Conservation (phyloP, 768 basidiomycete species). For the Fomitopsis serialis region DNA sequence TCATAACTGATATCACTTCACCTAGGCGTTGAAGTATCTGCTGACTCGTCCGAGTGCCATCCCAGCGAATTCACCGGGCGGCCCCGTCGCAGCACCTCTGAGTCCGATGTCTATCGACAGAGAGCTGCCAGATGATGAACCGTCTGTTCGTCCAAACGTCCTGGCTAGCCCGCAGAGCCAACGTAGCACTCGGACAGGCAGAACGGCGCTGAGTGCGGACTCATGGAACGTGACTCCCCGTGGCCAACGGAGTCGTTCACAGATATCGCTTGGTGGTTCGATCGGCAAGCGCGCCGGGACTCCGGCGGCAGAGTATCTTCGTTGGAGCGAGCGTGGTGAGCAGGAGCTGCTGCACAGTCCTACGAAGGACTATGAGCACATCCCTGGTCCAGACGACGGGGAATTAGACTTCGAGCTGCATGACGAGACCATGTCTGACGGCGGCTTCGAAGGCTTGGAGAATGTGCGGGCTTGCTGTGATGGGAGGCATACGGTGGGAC, state of each 20-base stretch:
- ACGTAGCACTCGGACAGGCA: constrained; percentile 57
- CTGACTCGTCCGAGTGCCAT: constrained; percentile 60
- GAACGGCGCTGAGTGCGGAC: constrained; percentile 41
- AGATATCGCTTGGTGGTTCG: constrained; percentile 68
- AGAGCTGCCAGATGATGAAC: constrained; percentile 38
- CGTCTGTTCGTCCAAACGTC: constrained; percentile 41
- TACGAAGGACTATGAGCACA: constrained; percentile 43
- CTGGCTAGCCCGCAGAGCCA: constrained; percentile 70
- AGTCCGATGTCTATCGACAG: constrained; percentile 24
- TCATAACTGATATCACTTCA: constrained; percentile 9
- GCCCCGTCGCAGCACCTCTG: constrained; percentile 16
- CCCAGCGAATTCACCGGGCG: constrained; percentile 19
- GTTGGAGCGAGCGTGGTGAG: constrained; percentile 68
- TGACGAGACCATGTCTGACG: constrained; percentile 64
- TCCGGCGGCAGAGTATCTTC: constrained; percentile 86
- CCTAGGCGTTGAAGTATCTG: constrained; percentile 86
- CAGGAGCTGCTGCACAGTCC: constrained; percentile 79
- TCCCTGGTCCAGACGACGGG: constrained; percentile 42
- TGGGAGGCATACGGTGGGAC: constrained; percentile 81
- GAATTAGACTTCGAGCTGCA: constrained; percentile 84
- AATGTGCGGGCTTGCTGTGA: constrained; percentile 93
- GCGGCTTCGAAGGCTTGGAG: constrained; percentile 87
- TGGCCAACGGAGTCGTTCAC: constrained; percentile 74
- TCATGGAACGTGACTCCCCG: constrained; percentile 74
- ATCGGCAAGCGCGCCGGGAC: constrained; percentile 85